A percentile compares a stretch with the other conserved stretches of the same genome.
These are phyloP conservation scores for Saccharomyces hybrid DNA, from an alignment of 1,139 yeast species.

Conservation along the genomic window DNA sequence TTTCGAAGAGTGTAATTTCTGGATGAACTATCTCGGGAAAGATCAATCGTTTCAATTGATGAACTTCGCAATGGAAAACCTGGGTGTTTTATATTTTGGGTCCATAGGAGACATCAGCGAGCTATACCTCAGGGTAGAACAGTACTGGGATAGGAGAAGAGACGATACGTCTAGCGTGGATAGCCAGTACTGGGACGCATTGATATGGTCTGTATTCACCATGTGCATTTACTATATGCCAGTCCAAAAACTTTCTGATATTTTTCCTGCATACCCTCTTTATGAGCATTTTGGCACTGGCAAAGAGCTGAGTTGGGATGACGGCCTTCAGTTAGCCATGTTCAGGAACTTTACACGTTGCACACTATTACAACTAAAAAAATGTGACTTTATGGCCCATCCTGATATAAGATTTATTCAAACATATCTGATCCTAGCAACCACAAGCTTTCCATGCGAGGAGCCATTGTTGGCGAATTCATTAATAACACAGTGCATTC, in stretches of 20 bases:
- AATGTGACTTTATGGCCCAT: constrained; percentile 15
- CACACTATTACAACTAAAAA: constrained; percentile 15
- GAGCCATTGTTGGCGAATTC: constrained; percentile 14
- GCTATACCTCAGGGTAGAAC: constrained; percentile 22
- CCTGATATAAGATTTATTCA: constrained; percentile 28
- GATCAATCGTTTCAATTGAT: constrained; percentile 22
- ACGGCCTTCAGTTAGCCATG: constrained; percentile 10
- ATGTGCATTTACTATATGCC: constrained; percentile 27
- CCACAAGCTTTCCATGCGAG: constrained; percentile 18
- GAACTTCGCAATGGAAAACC: constrained; percentile 27
- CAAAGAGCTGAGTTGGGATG: constrained; percentile 12
- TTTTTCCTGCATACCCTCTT: constrained; percentile 11
- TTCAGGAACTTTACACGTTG: constrained; percentile 13
- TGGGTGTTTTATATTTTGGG: constrained; percentile 31
- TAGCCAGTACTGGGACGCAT: constrained; percentile 20
- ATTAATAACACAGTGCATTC: constrained; percentile 21
- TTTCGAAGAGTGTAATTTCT: constrained; percentile 10
- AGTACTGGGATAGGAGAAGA: constrained; percentile 20
- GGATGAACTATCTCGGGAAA: constrained; percentile 12
- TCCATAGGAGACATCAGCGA: constrained; percentile 27
- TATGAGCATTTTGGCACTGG: constrained; percentile 7
- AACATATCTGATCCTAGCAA: constrained; percentile 20
- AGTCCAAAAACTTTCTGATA: constrained; percentile 8
- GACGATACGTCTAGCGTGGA: constrained; percentile 10
- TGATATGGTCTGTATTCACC: constrained; percentile 28